Evolutionary conservation across 2,329 filamentous ascomycete genomes (phyloP).

Genomic region (Ceratocystis papillata): DNA sequence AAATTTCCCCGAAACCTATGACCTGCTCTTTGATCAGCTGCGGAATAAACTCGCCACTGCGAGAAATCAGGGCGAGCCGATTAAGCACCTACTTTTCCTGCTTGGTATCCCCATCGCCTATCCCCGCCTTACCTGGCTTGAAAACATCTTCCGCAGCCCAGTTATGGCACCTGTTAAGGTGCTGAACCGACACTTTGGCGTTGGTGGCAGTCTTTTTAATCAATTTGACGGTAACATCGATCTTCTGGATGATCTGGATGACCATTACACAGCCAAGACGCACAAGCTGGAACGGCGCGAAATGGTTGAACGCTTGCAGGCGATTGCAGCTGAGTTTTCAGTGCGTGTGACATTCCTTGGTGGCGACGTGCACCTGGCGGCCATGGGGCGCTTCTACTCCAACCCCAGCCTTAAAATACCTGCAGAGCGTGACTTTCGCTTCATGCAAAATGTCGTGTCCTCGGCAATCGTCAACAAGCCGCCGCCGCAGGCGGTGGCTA

Average conservation of each 20-base stretch:
- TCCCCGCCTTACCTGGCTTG: slow-evolving; percentile 88
- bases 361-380: slow-evolving; percentile 87
- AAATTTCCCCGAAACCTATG: slow-evolving; percentile 87
- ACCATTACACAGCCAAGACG: slow-evolving; percentile 86
- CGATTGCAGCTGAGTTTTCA: slow-evolving; percentile 73
- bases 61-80: slow-evolving; percentile 58
- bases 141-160: slow-evolving; percentile 80
- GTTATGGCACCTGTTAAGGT: slow-evolving; percentile 82
- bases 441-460: slow-evolving; percentile 90
- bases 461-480: slow-evolving; percentile 95
- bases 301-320: slow-evolving; percentile 71
- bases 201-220: slow-evolving; percentile 80
- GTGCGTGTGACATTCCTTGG: slow-evolving; percentile 85
- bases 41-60: slow-evolving; percentile 60
- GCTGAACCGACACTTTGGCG: slow-evolving; percentile 77
- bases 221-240: slow-evolving; percentile 89
- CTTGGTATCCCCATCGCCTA: slow-evolving; percentile 81
- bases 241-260: slow-evolving; percentile 82
- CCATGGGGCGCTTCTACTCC: slow-evolving; percentile 87
- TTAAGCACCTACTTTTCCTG: slow-evolving; percentile 78
- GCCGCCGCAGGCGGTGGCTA: slow-evolving; percentile 74
- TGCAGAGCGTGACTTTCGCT: slow-evolving; percentile 74
- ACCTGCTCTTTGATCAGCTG: slow-evolving; percentile 67
- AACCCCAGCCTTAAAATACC: slow-evolving; percentile 69
- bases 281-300: slow-evolving; percentile 80